phyloP scores from a whole-genome alignment of 257 asterid species.

The Hygrophila difformis region DNA sequence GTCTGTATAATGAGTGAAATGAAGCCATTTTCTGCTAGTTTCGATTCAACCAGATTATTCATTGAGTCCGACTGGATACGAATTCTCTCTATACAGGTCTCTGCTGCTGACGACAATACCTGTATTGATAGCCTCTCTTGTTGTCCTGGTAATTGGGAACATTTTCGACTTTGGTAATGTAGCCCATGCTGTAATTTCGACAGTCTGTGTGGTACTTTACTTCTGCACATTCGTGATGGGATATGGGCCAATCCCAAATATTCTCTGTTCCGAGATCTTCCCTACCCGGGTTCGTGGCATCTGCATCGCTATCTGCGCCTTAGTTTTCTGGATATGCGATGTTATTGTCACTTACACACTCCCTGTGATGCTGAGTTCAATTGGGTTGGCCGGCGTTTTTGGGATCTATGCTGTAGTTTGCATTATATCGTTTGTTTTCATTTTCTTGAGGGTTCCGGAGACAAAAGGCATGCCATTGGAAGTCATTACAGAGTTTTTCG shows the following conservation, averaged over 20 bases:
- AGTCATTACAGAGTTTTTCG: slow-evolving; percentile 77
- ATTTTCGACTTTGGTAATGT: slow-evolving; percentile 42
- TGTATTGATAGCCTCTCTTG: slow-evolving; percentile 47
- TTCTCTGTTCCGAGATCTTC: slow-evolving; percentile 80
- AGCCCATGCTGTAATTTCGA: slow-evolving; percentile 66
- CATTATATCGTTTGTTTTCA: slow-evolving; percentile 53
- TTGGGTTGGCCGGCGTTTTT: slow-evolving; percentile 73
- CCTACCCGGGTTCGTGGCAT: slow-evolving; percentile 88
- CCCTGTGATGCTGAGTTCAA: slow-evolving; percentile 68
- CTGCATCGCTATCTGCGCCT: slow-evolving; percentile 82
- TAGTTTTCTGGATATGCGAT: slow-evolving; percentile 89
- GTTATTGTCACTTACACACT: slow-evolving; percentile 74
- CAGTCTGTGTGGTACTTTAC: slow-evolving; percentile 65
- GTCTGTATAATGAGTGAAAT: too few relatives aligned
- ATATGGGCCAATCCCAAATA: slow-evolving; percentile 84
- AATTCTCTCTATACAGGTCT: slow-evolving; percentile 38
- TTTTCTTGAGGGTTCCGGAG: slow-evolving; percentile 71
- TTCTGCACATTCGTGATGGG: slow-evolving; percentile 90
- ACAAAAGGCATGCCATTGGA: slow-evolving; percentile 90
- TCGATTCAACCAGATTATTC: too few relatives aligned
- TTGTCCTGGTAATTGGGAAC: slow-evolving; percentile 60
- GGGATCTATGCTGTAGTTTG: slow-evolving; percentile 69
- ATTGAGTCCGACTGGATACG: neutral
- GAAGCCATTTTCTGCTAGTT: too few relatives aligned
- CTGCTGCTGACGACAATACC: slow-evolving; percentile 74